Evolutionary conservation across 768 basidiomycete species (phyloP), one percentile per base, ranked within the genome.

Genomic region (Kwoniella shandongensis): DNA sequence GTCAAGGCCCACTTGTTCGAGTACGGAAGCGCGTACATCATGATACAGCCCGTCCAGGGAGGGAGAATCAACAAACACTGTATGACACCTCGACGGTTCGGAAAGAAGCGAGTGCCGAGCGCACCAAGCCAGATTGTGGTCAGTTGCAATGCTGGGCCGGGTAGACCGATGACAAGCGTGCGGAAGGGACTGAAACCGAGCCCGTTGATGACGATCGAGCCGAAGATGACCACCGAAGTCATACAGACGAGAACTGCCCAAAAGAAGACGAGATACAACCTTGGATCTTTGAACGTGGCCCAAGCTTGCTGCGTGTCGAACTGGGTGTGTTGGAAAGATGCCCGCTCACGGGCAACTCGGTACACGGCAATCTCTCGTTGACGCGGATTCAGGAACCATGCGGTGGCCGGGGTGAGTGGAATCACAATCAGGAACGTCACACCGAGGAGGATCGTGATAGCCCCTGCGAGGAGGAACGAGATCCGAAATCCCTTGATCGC

Each of bases 311-410:
- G 35, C 62, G 57, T 57, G 13, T 55, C 49, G 22, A 57, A 63
- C 6, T 62, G 44, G 10, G 23, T 25, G 42, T 65, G 56, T 26
- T 63, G 59, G 15, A 41, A 56, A 26, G 54, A 46, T 18, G 67
- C 67, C 32, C 61, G 67, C 50, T 69, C 67, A 22, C 57, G 46
- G 1, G 64, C 64, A 18, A 69, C 67, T 27, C 67, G 54, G 13
- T 59, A 51, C 1, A 55, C 58, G 2, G 67, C 67, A 4, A 69
- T 54, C 18, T 54, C 38, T 8, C 57, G 42, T 39, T 69, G 63
- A 26, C 61, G 58, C 0, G 36, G 29, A 3, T 40, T 66, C 12
- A 69, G 41, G 60, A 66, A 69, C 64, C 67, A 66, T 17, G 67
- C 67, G 23, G 40, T 54, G 8, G 42, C 22, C 3, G 62, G 59